Conservation (phyloP, 495 filamentous ascomycete species). For the Aspergillus cavernicola region DNA sequence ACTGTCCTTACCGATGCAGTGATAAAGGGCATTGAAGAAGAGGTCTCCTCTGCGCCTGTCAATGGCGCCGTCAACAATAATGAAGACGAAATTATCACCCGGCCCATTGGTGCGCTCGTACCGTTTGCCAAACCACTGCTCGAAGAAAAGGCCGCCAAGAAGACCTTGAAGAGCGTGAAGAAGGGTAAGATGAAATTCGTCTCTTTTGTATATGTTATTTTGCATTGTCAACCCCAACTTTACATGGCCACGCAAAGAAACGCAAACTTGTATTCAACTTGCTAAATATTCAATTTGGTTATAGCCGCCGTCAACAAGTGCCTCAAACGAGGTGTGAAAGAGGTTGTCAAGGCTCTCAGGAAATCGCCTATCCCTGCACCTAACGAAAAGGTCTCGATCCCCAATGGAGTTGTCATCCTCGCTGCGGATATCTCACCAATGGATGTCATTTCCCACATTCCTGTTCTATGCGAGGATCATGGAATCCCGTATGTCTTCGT, state of each 20-base stretch:
- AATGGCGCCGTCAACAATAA: conserved; percentile 43
- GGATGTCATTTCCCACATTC: conserved; percentile 97
- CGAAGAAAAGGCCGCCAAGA: conserved; percentile 88
- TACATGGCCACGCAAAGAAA: no score
- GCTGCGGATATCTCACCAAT: conserved; percentile 95
- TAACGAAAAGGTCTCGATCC: conserved; percentile 47
- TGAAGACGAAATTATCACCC: conserved; percentile 46
- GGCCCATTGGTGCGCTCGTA: conserved; percentile 69
- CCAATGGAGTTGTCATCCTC: conserved; percentile 77
- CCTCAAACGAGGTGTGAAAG: conserved; percentile 96
- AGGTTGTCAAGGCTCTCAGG: conserved; percentile 94
- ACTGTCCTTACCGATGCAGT: conserved; percentile 55
- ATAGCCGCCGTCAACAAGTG: conserved; percentile 86
- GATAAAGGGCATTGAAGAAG: conserved; percentile 50
- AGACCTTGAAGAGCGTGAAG: conserved; percentile 88
- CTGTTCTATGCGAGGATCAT: conserved; percentile 96
- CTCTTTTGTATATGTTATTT: no score
- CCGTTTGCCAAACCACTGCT: conserved; percentile 92
- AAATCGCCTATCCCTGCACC: conserved; percentile 65
- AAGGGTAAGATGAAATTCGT: conserved; percentile 62
- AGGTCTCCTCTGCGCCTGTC: conserved; percentile 33
- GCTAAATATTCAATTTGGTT: not conserved
- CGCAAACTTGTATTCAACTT: no score
- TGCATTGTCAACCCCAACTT: no score
- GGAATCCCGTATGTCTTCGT: conserved; percentile 92